Conservation (phyloP, 1,284 basidiomycete genomes). For the Sporisorium iseilematis-ciliati region DNA sequence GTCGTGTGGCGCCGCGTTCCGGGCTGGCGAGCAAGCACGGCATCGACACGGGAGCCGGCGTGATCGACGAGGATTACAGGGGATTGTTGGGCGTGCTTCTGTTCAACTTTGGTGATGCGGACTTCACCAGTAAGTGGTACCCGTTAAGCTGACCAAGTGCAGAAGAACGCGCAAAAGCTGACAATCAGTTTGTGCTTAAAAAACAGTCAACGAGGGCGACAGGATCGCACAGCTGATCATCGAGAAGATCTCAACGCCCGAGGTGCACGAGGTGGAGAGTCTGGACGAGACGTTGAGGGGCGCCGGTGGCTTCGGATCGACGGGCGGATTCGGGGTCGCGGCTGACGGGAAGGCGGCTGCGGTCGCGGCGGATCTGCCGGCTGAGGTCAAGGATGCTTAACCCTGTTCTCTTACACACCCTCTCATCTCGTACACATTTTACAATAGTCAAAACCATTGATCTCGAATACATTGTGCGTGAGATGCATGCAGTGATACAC, state of each 20-base stretch:
- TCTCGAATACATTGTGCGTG: not conserved
- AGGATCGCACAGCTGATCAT: conserved; percentile 93
- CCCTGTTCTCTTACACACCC: not conserved
- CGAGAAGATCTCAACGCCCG: conserved; percentile 88
- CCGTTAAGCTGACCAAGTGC: not conserved
- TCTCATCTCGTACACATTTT: not conserved
- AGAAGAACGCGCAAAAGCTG: not conserved
- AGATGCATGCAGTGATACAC: not conserved
- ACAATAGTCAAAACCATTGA: not conserved
- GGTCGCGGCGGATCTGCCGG: conserved; percentile 32
- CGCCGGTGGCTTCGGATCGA: conserved; percentile 91
- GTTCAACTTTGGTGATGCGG: conserved; percentile 86
- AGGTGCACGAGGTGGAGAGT: conserved; percentile 85
- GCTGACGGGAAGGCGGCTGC: conserved; percentile 26
- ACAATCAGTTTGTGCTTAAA: not conserved
- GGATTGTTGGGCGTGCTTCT: conserved; percentile 92
- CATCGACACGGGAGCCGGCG: conserved; percentile 96
- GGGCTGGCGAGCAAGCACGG: conserved; percentile 95
- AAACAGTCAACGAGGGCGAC: conserved; percentile 86
- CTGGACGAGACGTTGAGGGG: conserved; percentile 87
- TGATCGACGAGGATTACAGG: conserved; percentile 95
- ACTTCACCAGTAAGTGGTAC: conserved; percentile 80
- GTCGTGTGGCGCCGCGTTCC: conserved; percentile 92
- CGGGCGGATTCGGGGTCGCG: conserved; percentile 74
- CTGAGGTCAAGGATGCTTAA: conserved; percentile 14